A percentile compares a stretch with the other conserved stretches of the same genome.
phyloP scores from a whole-genome alignment of 2,329 filamentous ascomycete genomes.

The Neophaeococcomyces aloes region DNA sequence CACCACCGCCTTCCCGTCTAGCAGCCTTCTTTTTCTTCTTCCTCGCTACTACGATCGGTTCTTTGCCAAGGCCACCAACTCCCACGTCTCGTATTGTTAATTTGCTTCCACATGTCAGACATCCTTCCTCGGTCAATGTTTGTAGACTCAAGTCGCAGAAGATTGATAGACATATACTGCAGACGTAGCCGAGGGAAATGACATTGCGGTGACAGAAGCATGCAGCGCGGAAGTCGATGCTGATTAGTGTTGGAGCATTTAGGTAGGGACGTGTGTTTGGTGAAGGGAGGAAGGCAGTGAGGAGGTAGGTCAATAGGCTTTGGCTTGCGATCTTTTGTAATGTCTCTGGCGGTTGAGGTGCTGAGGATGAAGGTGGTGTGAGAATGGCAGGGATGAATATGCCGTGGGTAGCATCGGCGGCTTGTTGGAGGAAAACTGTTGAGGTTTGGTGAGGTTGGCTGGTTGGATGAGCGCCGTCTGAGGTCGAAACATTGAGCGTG shows the following conservation, averaged over 20 bases:
- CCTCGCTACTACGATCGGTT: conserved; percentile 32
- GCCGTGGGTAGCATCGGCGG: conserved; percentile 61
- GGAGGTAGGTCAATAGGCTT: conserved; percentile 80
- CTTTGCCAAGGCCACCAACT: conserved; percentile 44
- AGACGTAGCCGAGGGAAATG: conserved; percentile 87
- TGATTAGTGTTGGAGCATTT: conserved; percentile 67
- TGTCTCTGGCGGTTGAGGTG: not conserved
- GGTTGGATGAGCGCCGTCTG: not conserved
- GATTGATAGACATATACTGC: conserved; percentile 90
- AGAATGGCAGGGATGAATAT: conserved; percentile 51
- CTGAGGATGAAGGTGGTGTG: conserved; percentile 11
- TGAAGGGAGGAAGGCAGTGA: conserved; percentile 84
- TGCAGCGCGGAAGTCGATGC: conserved; percentile 93
- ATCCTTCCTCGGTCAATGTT: conserved; percentile 51
- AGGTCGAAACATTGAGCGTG: not conserved
- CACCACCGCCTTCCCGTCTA: conserved; percentile 40
- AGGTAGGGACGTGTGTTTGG: conserved; percentile 53
- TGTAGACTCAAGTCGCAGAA: conserved; percentile 48
- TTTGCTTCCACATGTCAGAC: conserved; percentile 72
- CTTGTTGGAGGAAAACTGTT: conserved; percentile 89
- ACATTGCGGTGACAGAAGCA: conserved; percentile 93
- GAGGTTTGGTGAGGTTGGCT: conserved; percentile 2
- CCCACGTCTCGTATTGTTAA: conserved; percentile 68
- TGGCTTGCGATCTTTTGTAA: conserved; percentile 40
- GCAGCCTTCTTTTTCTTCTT: conserved; percentile 67